Conservation (phyloP, 2,329 filamentous ascomycete genomes). For the Malbranchea zuffiana region DNA sequence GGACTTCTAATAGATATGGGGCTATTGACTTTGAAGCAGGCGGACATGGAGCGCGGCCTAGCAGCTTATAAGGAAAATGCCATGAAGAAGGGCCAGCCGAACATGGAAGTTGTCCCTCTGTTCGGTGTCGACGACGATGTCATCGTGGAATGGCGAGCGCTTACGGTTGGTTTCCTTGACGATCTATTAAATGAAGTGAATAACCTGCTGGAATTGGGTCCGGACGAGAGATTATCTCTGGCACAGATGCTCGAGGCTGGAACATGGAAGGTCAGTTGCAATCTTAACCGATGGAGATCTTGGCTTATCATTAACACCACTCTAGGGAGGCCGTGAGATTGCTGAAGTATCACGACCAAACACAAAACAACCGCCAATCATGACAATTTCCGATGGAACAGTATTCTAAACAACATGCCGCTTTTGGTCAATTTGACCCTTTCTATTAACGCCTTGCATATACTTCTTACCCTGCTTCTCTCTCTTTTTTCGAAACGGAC, state of each 20-base stretch:
- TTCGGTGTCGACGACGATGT: slow-evolving; percentile 66
- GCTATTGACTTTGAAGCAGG: slow-evolving; percentile 61
- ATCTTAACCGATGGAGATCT: background rate
- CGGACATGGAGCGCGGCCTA: slow-evolving; percentile 60
- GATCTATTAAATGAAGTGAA: slow-evolving; percentile 61
- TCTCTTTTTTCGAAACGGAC: too few species aligned
- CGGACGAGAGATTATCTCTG: slow-evolving; percentile 59
- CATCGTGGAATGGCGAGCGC: slow-evolving; percentile 67
- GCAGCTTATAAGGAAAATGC: slow-evolving; percentile 60
- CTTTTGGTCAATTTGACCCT: background rate
- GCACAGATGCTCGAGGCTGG: slow-evolving; percentile 90
- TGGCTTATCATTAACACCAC: slow-evolving; percentile 19
- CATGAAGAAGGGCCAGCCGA: slow-evolving; percentile 59
- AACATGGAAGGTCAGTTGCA: slow-evolving; percentile 76
- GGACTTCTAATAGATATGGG: slow-evolving; percentile 79
- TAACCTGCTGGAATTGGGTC: slow-evolving; percentile 54
- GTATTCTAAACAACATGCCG: slow-evolving; percentile 56
- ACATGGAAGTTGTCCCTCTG: slow-evolving; percentile 60
- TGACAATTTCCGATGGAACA: slow-evolving; percentile 92
- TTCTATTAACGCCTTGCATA: too few species aligned
- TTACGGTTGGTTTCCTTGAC: slow-evolving; percentile 64
- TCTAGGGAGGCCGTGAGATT: slow-evolving; percentile 78
- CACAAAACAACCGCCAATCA: slow-evolving; percentile 90
- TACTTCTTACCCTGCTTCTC: background rate
- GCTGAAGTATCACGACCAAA: slow-evolving; percentile 92